Percentiles rank a stretch among this genome's conserved stretches.
Conservation (phyloP, 2,329 filamentous ascomycete genomes). For the Westerdykella ornata region DNA sequence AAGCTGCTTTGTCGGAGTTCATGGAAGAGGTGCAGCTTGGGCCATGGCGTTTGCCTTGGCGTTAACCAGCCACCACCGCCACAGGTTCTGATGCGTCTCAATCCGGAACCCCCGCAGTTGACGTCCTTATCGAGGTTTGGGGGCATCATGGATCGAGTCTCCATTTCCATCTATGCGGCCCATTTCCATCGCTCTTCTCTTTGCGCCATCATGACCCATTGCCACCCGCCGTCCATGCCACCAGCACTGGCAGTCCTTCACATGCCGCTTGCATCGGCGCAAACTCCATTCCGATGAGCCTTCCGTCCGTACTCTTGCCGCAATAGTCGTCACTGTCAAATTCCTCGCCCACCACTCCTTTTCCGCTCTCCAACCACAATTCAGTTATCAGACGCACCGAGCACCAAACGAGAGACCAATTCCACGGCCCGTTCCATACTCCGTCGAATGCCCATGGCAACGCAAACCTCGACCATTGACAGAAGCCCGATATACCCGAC, state of each 20-base stretch:
- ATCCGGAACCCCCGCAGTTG: too few species aligned
- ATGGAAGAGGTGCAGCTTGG: too few species aligned
- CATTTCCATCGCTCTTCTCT: not conserved
- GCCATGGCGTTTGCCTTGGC: too few species aligned
- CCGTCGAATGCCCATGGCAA: too few species aligned
- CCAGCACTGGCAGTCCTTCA: not conserved
- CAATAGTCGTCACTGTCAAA: not conserved
- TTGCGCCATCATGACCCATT: not conserved
- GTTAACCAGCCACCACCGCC: too few species aligned
- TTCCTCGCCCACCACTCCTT: constrained; percentile 9
- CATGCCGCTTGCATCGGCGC: constrained; percentile 6
- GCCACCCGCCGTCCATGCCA: too few species aligned
- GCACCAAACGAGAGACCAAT: not conserved
- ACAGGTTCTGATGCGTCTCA: too few species aligned
- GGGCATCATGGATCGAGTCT: too few species aligned
- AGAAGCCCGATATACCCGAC: too few species aligned
- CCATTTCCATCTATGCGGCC: not conserved
- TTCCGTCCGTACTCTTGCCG: not conserved
- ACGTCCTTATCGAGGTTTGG: too few species aligned
- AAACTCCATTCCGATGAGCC: constrained; percentile 8
- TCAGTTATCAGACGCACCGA: not conserved
- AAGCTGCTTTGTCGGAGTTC: constrained; percentile 1
- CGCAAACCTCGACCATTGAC: too few species aligned
- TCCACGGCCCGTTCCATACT: not conserved
- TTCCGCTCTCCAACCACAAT: constrained; percentile 1